phyloP scores from a whole-genome alignment of 2,329 filamentous ascomycete genomes.

The Colletotrichum cuscutae region DNA sequence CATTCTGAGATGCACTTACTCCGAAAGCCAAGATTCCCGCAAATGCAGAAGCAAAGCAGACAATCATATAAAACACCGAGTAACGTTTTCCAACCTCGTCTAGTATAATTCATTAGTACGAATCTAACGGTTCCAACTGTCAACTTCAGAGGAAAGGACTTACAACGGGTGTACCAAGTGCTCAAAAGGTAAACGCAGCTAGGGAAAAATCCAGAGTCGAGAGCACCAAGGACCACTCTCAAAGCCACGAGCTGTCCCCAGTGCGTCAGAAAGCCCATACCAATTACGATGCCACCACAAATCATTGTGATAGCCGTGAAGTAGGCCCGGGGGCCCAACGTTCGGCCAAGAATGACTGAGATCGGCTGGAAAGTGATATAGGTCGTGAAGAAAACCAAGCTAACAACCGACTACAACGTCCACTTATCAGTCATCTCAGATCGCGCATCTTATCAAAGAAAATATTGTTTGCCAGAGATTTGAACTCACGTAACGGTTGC shows the following conservation, averaged over 20 bases:
- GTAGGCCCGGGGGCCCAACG: conserved; percentile 38
- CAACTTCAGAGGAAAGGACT: conserved; percentile 25
- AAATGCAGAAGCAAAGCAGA: conserved; percentile 39
- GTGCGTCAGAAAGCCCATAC: conserved; percentile 38
- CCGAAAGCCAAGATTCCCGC: conserved; percentile 39
- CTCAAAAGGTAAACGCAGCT: conserved; percentile 67
- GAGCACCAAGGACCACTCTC: conserved; percentile 36
- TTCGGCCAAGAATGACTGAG: conserved; percentile 36
- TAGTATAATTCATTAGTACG: neutral
- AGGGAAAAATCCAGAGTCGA: conserved; percentile 55
- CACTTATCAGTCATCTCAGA: neutral
- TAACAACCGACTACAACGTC: conserved; percentile 29
- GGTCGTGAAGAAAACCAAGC: conserved; percentile 38
- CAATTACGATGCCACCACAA: conserved; percentile 40
- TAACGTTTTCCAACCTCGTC: conserved; percentile 71
- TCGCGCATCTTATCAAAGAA: neutral
- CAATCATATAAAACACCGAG: conserved; percentile 41
- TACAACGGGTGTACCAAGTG: conserved; percentile 72
- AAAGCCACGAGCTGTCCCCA: conserved; percentile 32
- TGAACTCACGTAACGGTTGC: conserved; percentile 35
- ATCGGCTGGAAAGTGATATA: conserved; percentile 39
- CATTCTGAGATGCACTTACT: conserved; percentile 41
- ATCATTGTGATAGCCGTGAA: conserved; percentile 36
- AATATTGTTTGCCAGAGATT: too few relatives aligned
- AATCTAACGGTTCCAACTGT: conserved; percentile 69